Conservation (phyloP, 2,329 filamentous ascomycete genomes). For the Scedosporium apiospermum region DNA sequence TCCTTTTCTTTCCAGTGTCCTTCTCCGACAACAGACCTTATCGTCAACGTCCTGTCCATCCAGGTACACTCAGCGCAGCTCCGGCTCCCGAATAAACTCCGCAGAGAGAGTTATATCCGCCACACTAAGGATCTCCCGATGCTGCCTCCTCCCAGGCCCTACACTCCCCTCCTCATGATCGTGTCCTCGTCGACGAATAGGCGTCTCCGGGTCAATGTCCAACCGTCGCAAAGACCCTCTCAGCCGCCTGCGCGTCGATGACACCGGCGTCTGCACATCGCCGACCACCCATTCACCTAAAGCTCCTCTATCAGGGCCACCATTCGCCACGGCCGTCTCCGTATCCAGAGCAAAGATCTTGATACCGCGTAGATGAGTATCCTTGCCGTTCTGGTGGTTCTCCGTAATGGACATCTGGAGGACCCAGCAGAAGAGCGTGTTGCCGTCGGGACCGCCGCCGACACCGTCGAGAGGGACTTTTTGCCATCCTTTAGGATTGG, state of each 20-base stretch:
- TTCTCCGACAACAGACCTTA: not conserved
- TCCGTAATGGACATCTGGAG: constrained; percentile 86
- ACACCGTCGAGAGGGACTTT: constrained; percentile 57
- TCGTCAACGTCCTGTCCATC: not conserved
- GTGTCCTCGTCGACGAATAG: not conserved
- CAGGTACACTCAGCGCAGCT: constrained; percentile 23
- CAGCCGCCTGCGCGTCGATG: not conserved
- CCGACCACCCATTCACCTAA: constrained; percentile 11
- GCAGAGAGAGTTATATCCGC: constrained; percentile 23
- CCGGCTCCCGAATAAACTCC: constrained; percentile 33
- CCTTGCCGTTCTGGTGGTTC: constrained; percentile 98
- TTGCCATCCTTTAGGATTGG: constrained; percentile 80
- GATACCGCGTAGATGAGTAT: constrained; percentile 90
- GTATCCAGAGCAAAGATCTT: constrained; percentile 65
- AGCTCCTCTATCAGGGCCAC: not conserved
- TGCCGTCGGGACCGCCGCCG: constrained; percentile 53
- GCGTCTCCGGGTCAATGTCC: not conserved
- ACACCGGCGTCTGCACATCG: not conserved
- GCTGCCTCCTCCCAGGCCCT: constrained; percentile 14
- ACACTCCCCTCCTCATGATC: constrained; percentile 5
- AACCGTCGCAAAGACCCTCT: not conserved
- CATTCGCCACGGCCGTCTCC: constrained; percentile 25
- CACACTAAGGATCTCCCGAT: constrained; percentile 23
- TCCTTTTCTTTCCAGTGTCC: no score
- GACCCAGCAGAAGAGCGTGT: constrained; percentile 77